phyloP scores from a whole-genome alignment of 140 eudicot genomes.

The Oenanthe javanica region DNA sequence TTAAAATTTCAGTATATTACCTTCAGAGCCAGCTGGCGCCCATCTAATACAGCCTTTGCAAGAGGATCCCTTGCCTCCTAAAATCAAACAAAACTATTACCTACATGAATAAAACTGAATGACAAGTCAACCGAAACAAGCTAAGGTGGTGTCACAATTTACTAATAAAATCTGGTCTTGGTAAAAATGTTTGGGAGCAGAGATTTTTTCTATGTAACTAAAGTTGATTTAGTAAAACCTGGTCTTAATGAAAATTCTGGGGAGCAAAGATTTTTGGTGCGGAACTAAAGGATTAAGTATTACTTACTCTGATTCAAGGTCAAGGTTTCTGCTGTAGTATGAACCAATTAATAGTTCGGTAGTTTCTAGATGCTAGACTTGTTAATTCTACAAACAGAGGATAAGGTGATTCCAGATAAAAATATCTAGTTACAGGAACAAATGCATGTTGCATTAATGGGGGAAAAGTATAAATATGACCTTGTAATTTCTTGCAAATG shows the following conservation, averaged over 20 bases:
- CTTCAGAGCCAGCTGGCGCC: slow-evolving; percentile 96
- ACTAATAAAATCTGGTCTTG: neutral
- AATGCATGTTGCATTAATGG: neutral
- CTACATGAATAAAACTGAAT: neutral
- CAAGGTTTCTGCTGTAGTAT: neutral
- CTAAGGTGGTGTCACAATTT: neutral
- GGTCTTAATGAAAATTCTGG: neutral
- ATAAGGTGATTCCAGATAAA: neutral
- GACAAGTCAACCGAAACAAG: neutral
- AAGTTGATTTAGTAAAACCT: neutral
- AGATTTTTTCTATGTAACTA: too few species aligned
- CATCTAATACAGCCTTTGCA: slow-evolving; percentile 94
- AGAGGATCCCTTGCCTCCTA: slow-evolving; percentile 98
- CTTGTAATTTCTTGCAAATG: neutral
- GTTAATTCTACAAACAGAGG: neutral
- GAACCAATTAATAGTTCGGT: neutral
- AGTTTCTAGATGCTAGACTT: neutral
- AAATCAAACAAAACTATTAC: slow-evolving; percentile 15
- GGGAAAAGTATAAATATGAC: neutral
- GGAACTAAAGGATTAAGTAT: neutral
- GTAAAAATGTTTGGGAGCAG: neutral
- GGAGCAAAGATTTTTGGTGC: neutral
- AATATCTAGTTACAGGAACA: neutral
- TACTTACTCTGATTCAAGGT: neutral
- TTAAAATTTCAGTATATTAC: slow-evolving; percentile 20